A percentile compares a stretch with the other conserved stretches of the same genome.
Conservation (phyloP, 257 asterid genomes). For the Solanum chiquidenum region DNA sequence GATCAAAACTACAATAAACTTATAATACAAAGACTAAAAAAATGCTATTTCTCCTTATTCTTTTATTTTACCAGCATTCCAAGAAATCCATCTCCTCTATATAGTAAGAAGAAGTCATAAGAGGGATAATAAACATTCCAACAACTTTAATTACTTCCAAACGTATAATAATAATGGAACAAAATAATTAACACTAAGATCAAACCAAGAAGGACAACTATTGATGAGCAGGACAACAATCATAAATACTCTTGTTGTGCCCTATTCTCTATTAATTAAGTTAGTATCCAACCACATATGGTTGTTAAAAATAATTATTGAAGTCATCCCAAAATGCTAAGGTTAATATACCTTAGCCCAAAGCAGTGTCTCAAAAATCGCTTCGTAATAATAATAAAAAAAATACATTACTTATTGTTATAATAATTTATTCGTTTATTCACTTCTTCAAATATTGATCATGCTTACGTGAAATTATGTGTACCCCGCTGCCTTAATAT, state of each 20-base stretch:
- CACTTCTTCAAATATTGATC: not conserved
- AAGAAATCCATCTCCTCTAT: not conserved
- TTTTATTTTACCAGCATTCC: not conserved
- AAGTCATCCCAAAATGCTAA: not conserved
- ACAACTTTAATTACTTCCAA: not conserved
- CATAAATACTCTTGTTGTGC: not conserved
- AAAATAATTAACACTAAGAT: not conserved
- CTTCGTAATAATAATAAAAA: not conserved
- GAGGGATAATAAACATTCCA: not conserved
- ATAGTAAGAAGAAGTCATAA: not conserved
- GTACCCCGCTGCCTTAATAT: not conserved
- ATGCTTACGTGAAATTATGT: not conserved
- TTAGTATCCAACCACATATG: not conserved
- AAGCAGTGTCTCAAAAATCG: not conserved
- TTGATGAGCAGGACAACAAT: not conserved
- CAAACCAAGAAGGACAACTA: not conserved
- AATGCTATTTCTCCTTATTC: not conserved
- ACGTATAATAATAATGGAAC: not conserved
- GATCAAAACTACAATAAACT: not conserved
- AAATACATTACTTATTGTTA: not conserved
- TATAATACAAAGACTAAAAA: not conserved
- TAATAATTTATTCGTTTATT: not conserved
- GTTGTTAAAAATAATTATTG: not conserved
- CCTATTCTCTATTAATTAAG: not conserved
- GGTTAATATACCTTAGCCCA: not conserved